These are phyloP conservation scores for Oldenlandia corymbosa DNA, from an alignment of 257 asterid species.

Conservation along the genomic window DNA sequence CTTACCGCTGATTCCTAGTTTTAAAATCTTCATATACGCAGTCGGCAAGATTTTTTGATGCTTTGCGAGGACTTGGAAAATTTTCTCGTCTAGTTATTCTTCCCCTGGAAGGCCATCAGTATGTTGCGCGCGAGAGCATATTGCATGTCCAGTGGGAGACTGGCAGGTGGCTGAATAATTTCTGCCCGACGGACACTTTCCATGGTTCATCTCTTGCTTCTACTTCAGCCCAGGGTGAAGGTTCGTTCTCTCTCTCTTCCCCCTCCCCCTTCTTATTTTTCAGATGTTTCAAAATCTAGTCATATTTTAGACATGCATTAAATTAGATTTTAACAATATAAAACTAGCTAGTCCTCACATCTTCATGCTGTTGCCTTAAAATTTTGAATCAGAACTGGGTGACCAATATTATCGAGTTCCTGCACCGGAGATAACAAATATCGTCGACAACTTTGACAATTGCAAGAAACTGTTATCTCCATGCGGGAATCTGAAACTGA, in stretches of 20 bases:
- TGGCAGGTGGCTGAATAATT: conserved; percentile 81
- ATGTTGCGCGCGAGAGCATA: conserved; percentile 93
- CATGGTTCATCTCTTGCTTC: conserved; percentile 38
- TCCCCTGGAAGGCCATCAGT: conserved; percentile 92
- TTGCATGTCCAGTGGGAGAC: conserved; percentile 99
- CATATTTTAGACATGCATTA: no score
- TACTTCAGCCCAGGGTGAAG: conserved; percentile 51
- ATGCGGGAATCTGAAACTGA: no score
- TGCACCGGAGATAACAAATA: no score
- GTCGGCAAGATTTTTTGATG: conserved; percentile 90
- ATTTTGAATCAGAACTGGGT: no score
- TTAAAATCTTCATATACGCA: conserved; percentile 27
- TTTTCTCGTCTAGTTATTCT: conserved; percentile 84
- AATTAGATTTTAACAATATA: no score
- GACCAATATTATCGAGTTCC: no score
- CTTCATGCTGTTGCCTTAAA: no score
- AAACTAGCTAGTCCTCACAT: no score
- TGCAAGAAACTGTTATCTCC: no score
- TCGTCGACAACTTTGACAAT: no score
- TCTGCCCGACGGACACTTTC: conserved; percentile 45
- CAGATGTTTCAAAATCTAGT: no score
- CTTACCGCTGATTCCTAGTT: no score
- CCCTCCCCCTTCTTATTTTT: conserved; percentile 57
- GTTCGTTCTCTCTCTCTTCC: conserved; percentile 29
- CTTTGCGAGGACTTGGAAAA: conserved; percentile 95